Evolutionary conservation across 1,284 basidiomycete genomes (phyloP), one percentile per base, ranked within the genome.

Genomic region (Phenoliferia sp.): DNA sequence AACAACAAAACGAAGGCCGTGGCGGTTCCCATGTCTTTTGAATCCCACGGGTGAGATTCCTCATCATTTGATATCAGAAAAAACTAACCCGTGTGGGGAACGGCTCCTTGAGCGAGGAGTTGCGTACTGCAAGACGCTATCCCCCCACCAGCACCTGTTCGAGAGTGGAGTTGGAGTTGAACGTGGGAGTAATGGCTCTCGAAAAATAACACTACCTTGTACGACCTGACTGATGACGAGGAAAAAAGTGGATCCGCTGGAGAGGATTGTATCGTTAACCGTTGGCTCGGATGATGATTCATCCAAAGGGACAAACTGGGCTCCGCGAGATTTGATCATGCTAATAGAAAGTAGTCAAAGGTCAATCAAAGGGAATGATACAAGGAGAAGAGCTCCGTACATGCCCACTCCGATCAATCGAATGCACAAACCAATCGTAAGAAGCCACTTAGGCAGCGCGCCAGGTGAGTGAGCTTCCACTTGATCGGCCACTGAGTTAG

Each of bases 51-150:
- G 39, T 44, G 39, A 44, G 39, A 22, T 12, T 44, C 12, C 22
- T 44, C 22, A 44, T 22, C 12, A 12, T 44, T 12, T 22, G 39
- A 44, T 12, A 44, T 12, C 12, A 12, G 22, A 12, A 44, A 22
- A 22, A 44, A 22, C 39, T 44, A 22, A 44, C 39, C 39, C 12
- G 22, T 12, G 76, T 90, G 90, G 0, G 86, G 81, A 2, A 92
- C 90, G 15, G 86, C 82, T 3, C 89, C 90, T 78, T 94, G 92
- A 0, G 90, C 87, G 50, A 85, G 87, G 65, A 92, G 88, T 77
- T 89, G 88, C 4, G 85, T 82, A 10, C 87, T 80, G 59, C 87
- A 82, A 1, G 87, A 84, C 0, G 90, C 87, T 70, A 92, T 84
- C 31, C 90, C 92, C 31, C 90, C 90, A 17, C 90, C 90, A 19